Evolutionary conservation across 371 early-diverging fungal genomes (phyloP), one percentile per base, ranked within the genome.

Genomic region (Mucor lusitanicus): DNA sequence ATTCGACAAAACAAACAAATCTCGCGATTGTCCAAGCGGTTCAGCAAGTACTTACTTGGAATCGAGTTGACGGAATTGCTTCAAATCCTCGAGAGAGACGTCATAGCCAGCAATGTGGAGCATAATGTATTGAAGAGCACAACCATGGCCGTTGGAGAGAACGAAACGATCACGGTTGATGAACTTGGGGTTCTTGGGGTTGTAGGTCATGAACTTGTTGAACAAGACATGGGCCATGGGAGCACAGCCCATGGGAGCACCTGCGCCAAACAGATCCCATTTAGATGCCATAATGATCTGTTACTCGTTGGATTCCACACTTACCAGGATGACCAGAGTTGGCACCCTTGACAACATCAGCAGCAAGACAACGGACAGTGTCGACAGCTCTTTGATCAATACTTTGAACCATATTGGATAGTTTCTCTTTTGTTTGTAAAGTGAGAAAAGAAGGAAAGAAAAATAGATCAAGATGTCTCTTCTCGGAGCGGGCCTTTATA

Each of bases 161-260:
- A 99, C 94, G 76, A 99, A 98, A 37, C 99, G 93, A 80, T 99
- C 99, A 59, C 99, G 92, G 80, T 93, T 93, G 67, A 90, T 71
- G 95, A 97, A 97, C 67, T 85, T 69, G 59, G 95, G 90, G 83
- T 97, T 88, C 76, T 85, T 87, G 70, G 98, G 96, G 84, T 94
- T 93, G 75, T 80, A 87, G 59, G 84, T 91, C 75, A 98, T 85
- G 79, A 89, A 91, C 67, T 85, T 87, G 58, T 92, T 88, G 85
- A 94, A 99, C 62, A 99, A 85, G 70, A 93, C 88, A 66, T 98
- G 95, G 8, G 97, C 94, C 90, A 94, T 89, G n/a, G 99, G 98
- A 40, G 99, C 98, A 72, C 97, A 94, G 23, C 99, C 99, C 91
- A 99, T 94, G 35, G 98, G 98, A 35, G 99, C 97, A 70, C 99